Evolutionary conservation across 2,329 filamentous ascomycete species (phyloP), one percentile per base, ranked within the genome.

Genomic region (Fusarium sambucinum): DNA sequence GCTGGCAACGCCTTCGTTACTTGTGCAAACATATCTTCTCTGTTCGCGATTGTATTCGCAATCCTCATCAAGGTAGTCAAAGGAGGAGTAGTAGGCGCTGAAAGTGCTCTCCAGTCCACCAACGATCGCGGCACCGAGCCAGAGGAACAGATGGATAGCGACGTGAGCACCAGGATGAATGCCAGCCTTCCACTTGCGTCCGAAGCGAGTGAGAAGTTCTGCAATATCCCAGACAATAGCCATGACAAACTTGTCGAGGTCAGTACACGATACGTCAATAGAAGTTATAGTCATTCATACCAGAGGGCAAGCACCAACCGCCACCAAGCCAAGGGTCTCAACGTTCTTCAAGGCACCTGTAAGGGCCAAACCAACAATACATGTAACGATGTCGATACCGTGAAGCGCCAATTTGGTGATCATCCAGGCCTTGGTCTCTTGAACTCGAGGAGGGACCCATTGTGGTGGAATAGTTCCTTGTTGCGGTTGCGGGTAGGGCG

Each of bases 131-230:
- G 75, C 72, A 23, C 72, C 58, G 9, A 84, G 65, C 78, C 80
- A 83, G 55, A 84, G 73, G 62, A 83, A 50, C 4, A 84, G 79
- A 32, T 79, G 80, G 16, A 82, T 40, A 53, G 72, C 80, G 33
- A 84, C 79, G 46, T 84, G 81, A 10, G 78, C 79, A 27, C 80
- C 82, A 1, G 83, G 81, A 53, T 82, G 80, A 21, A 84, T 80
- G 37, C 80, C 79, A 5, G 66, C 66, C 25, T 76, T 71, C 48
- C 70, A 74, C 9, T 73, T 76, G 37, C 79, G 79, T 17, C 73
- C 57, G 35, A 68, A 73, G 19, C 80, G 75, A 27, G 76, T 79
- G 55, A 82, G 69, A 47, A 82, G 65, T 44, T 84, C 82, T 30
- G 77, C 70, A 1, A 74, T 35, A 33, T 78, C 78, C 79, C 82